phyloP scores from a whole-genome alignment of 169 alveolate genomes.

The Eimeria falciformis region DNA sequence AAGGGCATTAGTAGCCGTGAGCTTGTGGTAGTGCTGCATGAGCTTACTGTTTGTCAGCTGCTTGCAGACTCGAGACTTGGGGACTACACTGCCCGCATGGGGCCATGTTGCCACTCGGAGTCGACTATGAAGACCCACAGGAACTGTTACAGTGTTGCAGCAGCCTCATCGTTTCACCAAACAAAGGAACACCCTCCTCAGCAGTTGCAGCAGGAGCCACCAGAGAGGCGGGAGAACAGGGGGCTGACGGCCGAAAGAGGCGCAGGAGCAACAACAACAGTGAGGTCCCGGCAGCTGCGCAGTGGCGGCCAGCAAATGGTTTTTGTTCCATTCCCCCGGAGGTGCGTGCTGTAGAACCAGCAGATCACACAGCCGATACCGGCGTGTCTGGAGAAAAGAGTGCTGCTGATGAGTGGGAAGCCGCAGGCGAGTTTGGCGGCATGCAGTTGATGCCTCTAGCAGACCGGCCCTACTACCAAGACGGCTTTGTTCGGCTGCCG shows the following conservation, averaged over 20 bases:
- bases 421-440: constrained; percentile 25
- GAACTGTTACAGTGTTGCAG: neutral
- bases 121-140: constrained; percentile 38
- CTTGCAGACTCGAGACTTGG: constrained; percentile 60
- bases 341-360: neutral
- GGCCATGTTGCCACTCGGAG: constrained; percentile 49
- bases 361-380: neutral
- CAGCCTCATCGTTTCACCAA: neutral
- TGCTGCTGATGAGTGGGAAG: neutral
- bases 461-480: constrained; percentile 44
- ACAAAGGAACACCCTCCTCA: neutral
- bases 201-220: neutral
- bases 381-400: neutral
- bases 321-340: constrained; percentile 52
- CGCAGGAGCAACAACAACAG: neutral
- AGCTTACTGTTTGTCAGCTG: neutral
- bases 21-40: too few relatives aligned
- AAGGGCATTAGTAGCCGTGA: too few relatives aligned
- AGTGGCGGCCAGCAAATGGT: constrained; percentile 37
- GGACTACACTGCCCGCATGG: constrained; percentile 30
- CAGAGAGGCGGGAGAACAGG: neutral
- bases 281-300: neutral
- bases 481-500: constrained; percentile 61
- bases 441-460: constrained; percentile 45
- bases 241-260: neutral